These are phyloP conservation scores for Psilocybe cubensis DNA, from an alignment of 768 basidiomycete genomes.

Conservation along the genomic window DNA sequence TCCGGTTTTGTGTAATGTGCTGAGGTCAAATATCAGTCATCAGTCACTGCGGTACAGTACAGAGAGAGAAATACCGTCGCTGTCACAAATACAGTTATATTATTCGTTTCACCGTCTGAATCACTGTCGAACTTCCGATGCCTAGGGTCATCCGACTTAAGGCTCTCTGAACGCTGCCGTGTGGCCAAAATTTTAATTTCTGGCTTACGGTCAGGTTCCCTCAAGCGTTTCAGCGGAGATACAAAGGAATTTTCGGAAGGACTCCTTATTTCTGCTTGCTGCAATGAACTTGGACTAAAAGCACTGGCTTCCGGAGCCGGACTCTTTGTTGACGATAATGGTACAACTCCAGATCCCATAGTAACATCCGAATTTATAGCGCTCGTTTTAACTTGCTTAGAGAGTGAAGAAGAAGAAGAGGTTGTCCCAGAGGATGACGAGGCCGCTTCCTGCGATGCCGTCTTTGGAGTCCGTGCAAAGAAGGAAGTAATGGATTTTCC, in stretches of 20 bases:
- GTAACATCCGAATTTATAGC: background rate
- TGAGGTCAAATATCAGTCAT: slow-evolving; percentile 6
- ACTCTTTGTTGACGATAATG: background rate
- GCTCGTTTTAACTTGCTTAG: background rate
- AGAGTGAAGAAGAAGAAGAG: background rate
- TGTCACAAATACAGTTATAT: slow-evolving; percentile 32
- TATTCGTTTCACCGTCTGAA: slow-evolving; percentile 33
- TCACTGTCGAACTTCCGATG: slow-evolving; percentile 42
- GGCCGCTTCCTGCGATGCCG: slow-evolving; percentile 17
- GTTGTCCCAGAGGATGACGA: slow-evolving; percentile 7
- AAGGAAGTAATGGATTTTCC: slow-evolving; percentile 48
- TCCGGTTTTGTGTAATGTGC: slow-evolving; percentile 26
- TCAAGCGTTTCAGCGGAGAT: slow-evolving; percentile 21
- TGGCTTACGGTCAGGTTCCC: slow-evolving; percentile 13
- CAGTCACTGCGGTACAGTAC: too few species aligned
- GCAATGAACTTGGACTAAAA: background rate
- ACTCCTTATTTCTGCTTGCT: background rate
- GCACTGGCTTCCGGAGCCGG: background rate
- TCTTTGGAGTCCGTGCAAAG: slow-evolving; percentile 37
- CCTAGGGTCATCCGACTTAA: slow-evolving; percentile 25
- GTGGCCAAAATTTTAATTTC: background rate
- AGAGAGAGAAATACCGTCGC: slow-evolving; percentile 27
- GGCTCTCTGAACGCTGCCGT: background rate
- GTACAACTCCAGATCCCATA: too few species aligned
- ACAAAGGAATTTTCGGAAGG: background rate